Base-by-base conservation (phyloP, 2,329 filamentous ascomycete species). In the Macrophomina tecta region DNA sequence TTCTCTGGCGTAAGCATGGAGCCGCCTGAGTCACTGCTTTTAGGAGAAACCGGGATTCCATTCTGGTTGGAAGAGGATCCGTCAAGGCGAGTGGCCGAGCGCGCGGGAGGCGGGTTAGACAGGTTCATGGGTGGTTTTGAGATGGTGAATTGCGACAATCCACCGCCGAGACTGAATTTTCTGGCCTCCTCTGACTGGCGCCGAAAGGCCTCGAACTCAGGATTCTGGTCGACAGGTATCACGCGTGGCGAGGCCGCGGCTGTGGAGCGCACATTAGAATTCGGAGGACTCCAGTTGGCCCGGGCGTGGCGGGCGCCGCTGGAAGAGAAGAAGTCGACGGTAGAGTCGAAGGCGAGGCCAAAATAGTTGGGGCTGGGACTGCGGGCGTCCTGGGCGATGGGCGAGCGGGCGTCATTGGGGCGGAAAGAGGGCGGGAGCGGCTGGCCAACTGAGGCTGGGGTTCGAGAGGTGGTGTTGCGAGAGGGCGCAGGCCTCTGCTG, bases 311-410 rank as follows among this genome's bases (percentile, higher is more conserved):
- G 83, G 4, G 84, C 86, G 30, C 80, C 79, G 69, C 80, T 82
- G 2, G 89, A 90, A 64, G 90, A 89, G 69, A 89, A 85, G 30
- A 86, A 83, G 69, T 91, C 88, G 65, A 80, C 83, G 53, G 81
- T 78, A 23, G 87, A 77, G 67, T 93, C 89, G 69, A 92, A 81
- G 36, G 89, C 83, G 68, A 96, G 87, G 66, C 91, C 91, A 76
- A 97, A 97, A 79, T 97, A 97, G 76, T 94, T 96, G 12, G 93
- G 92, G 75, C 92, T 94, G 30, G 84, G 77, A 4, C 75, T 77
- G 51, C 72, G 72, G 4, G 74, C 72, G n/a, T 73, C 70, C 55
- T 77, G 75, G 46, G 68, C 67, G 32, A 73, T 70, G 12, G 77
- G 75, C 5, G 76, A 74, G 66, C 75, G 77, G 46, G 72, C 68